Evolutionary conservation across 2,329 filamentous ascomycete genomes (phyloP), one percentile per base, ranked within the genome.

Genomic region (Daldinia eschscholtzii): DNA sequence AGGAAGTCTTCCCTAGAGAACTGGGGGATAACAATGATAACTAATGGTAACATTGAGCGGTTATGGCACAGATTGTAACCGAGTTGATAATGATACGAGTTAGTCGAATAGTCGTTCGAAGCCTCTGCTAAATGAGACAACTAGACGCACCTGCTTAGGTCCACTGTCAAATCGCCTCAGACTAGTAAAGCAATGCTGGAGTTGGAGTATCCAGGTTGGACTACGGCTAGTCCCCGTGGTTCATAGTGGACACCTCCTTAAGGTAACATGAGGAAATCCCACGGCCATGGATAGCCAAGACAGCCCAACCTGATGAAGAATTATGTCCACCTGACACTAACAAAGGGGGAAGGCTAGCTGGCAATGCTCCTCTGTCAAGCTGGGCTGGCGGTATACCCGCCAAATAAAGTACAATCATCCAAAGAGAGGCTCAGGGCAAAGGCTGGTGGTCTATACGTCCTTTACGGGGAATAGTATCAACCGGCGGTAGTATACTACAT

Each of bases 41-140:
- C 56, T 52, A 35, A 28, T 23, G n/a, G 52, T 18, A 52, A 26
- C 37, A 18, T 50, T 13, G 10, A 39, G 20, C 26, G n/a, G 28
- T 15, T 44, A 59, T 33, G 41, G 35, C 18, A 62, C 33, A 15
- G 37, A 26, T 53, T 35, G 58, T 65, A 64, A 57, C 30, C 37
- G 33, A 39, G 41, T 39, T 5, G 12, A 30, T 10, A 23, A 20
- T 48, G 57, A 64, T 61, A 57, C 53, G 58, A 39, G 50, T 23
- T 41, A 18, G 33, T 23, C 33, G 39, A 20, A 56, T 26, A 12
- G 5, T 48, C 3, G 39, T 56, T 44, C 13, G 35, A 12, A n/a
- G n/a, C 12, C 35, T 52, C 3, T 18, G 12, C 55, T 57, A 35
- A 42, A 23, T 55, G 41, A 56, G 39, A 35, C n/a, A 41, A 46